phyloP scores from a whole-genome alignment of 345 rosid genomes.

The Acer campestre region DNA sequence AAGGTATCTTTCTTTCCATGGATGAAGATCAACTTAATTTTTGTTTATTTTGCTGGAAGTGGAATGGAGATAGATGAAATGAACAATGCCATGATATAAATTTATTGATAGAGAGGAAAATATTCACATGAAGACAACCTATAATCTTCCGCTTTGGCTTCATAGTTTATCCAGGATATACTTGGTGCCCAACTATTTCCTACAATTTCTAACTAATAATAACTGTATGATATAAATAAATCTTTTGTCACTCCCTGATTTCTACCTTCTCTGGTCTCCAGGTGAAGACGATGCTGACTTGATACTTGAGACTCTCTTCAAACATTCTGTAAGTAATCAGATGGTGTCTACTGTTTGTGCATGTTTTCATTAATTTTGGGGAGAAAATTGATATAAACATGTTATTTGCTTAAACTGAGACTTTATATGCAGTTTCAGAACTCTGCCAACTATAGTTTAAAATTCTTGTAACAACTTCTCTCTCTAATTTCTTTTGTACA shows the following conservation, averaged over 20 bases:
- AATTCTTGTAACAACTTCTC: no score
- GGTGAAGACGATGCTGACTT: conserved; percentile 72
- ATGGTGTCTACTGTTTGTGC: not conserved
- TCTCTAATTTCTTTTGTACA: not conserved
- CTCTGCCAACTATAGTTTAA: no score
- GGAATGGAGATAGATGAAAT: not conserved
- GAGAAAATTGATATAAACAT: not conserved
- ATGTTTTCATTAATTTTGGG: not conserved
- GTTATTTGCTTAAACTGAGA: not conserved
- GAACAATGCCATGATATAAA: conserved; percentile 4
- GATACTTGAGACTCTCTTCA: conserved; percentile 69
- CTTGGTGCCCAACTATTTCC: not conserved
- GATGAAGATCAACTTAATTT: not conserved
- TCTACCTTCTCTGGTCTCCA: conserved; percentile 35
- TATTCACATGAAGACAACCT: not conserved
- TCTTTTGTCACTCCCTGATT: not conserved
- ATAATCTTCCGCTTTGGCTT: not conserved
- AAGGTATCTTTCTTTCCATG: conserved; percentile 48
- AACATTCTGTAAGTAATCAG: conserved; percentile 45
- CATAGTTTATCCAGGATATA: not conserved
- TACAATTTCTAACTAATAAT: not conserved
- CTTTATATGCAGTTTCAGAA: no score
- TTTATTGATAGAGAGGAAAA: conserved; percentile 12
- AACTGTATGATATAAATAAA: not conserved
- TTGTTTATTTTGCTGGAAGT: not conserved